Evolutionary conservation across 352 stramenopile genomes (phyloP).

Genomic region (Globisporangium barbulae): DNA sequence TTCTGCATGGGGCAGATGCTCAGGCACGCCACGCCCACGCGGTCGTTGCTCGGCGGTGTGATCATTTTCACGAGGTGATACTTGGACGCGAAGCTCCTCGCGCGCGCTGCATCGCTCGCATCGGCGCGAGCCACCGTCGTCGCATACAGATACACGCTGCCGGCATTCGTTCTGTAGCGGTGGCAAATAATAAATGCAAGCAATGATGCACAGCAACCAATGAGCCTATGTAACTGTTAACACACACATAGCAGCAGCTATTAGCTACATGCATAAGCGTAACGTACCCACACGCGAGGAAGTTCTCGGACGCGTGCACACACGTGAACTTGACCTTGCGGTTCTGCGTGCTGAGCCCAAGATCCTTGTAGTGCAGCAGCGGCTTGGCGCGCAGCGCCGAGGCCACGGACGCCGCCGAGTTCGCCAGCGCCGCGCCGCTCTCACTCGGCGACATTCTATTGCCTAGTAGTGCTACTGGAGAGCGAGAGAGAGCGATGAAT

Average conservation of each 20-base stretch:
- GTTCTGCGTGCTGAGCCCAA: slow-evolving; percentile 52
- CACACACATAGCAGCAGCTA: not conserved
- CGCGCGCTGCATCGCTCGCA: slow-evolving; percentile 14
- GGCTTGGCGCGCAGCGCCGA: slow-evolving; percentile 36
- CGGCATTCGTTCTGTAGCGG: slow-evolving; percentile 55
- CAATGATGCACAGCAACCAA: not conserved
- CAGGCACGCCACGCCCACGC: slow-evolving; percentile 66
- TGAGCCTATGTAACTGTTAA: not conserved
- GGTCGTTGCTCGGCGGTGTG: slow-evolving; percentile 64
- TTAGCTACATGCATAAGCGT: not conserved
- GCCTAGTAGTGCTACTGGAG: not conserved
- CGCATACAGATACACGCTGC: slow-evolving; percentile 80
- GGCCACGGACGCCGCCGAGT: slow-evolving; percentile 2
- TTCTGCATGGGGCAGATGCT: slow-evolving; percentile 82
- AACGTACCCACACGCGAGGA: slow-evolving; percentile 75
- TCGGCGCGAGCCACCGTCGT: slow-evolving; percentile 47
- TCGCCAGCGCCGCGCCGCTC: slow-evolving; percentile 7
- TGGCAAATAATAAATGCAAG: not conserved
- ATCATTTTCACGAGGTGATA: slow-evolving; percentile 90
- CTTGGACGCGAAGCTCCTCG: slow-evolving; percentile 40
- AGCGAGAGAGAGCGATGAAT: not conserved
- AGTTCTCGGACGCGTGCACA: slow-evolving; percentile 84
- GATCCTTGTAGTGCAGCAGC: slow-evolving; percentile 72
- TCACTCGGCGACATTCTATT: slow-evolving; percentile 12
- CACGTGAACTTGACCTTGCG: slow-evolving; percentile 74